Conservation (phyloP, 2,329 filamentous ascomycete species). For the Alternaria alternata region DNA sequence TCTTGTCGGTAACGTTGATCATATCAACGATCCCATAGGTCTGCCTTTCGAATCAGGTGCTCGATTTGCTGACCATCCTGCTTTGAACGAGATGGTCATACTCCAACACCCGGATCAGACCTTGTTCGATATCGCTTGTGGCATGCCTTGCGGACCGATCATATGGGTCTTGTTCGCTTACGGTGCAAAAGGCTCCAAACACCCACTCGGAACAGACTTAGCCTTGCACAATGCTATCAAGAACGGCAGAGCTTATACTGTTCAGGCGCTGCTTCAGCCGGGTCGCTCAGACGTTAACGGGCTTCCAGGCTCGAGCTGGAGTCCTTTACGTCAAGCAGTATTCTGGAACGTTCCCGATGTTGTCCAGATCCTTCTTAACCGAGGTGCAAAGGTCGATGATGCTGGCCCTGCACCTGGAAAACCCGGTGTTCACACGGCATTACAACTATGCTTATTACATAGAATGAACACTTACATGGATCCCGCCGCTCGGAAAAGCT, state of each 20-base stretch:
- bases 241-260: constrained; percentile 41
- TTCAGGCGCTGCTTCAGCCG: constrained; percentile 35
- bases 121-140: constrained; percentile 44
- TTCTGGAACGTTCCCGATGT: constrained; percentile 43
- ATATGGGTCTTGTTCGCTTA: constrained; percentile 40
- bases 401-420: constrained; percentile 15
- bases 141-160: constrained; percentile 36
- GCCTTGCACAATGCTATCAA: constrained; percentile 49
- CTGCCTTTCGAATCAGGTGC: constrained; percentile 35
- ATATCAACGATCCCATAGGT: constrained; percentile 43
- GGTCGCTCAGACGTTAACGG: constrained; percentile 40
- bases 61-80: constrained; percentile 38
- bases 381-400: constrained; percentile 41
- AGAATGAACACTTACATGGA: constrained; percentile 31
- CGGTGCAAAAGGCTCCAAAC: constrained; percentile 40
- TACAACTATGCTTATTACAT: constrained; percentile 40
- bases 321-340: constrained; percentile 42
- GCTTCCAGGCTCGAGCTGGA: constrained; percentile 34
- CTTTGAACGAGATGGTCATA: constrained; percentile 35
- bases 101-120: constrained; percentile 44
- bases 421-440: constrained; percentile 24
- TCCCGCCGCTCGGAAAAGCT: constrained; percentile 20
- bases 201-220: constrained; percentile 44
- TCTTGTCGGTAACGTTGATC: constrained; percentile 31
- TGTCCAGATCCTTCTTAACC: constrained; percentile 40